These are phyloP conservation scores for Penicillium sp. DNA, from an alignment of 2,329 filamentous ascomycete species.

Conservation along the genomic window DNA sequence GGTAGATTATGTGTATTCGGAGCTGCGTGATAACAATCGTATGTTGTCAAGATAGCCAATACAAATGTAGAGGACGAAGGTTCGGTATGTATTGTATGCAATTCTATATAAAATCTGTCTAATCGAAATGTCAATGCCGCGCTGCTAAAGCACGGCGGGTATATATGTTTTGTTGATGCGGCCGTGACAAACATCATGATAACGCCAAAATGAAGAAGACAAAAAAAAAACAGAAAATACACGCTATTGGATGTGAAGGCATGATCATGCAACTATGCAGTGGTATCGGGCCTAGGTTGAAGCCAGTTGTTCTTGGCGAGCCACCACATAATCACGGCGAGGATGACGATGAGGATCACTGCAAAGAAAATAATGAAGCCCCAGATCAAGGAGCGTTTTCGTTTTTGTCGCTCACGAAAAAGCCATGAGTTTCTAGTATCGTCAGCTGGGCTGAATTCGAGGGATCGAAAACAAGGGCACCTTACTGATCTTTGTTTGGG, in stretches of 20 bases:
- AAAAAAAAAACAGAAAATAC: too few species aligned
- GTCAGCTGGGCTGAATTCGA: slow-evolving; percentile 19
- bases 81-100: background rate
- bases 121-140: background rate
- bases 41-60: too few species aligned
- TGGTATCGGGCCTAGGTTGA: slow-evolving; percentile 3
- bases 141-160: slow-evolving; percentile 3
- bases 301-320: slow-evolving; percentile 37
- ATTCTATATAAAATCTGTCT: background rate
- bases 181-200: background rate
- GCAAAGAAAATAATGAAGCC: slow-evolving; percentile 34
- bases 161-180: slow-evolving; percentile 8
- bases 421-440: slow-evolving; percentile 55
- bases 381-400: slow-evolving; percentile 49
- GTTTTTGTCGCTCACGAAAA: slow-evolving; percentile 50
- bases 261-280: background rate
- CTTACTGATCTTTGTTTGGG: slow-evolving; percentile 9
- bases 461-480: slow-evolving; percentile 12
- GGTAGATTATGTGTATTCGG: background rate
- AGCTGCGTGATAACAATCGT: background rate
- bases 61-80: too few species aligned
- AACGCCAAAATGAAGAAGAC: background rate
- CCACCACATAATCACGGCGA: slow-evolving; percentile 48
- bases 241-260: too few species aligned
- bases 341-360: slow-evolving; percentile 42